phyloP scores from a whole-genome alignment of 495 filamentous ascomycete genomes.

The Tuber microsphaerosporum region DNA sequence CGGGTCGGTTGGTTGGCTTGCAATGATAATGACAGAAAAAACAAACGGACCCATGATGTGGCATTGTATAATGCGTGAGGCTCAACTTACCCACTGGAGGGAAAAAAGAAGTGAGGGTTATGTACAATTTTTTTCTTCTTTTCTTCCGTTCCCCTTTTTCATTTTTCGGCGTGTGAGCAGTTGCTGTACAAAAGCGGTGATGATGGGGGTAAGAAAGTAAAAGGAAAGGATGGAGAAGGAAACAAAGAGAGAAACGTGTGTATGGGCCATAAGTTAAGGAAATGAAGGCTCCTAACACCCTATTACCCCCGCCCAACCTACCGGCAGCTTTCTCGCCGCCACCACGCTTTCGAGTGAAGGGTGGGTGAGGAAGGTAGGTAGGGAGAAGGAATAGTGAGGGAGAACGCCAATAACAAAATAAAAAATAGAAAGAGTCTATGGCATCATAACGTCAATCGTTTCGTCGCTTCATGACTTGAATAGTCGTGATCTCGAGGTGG shows the following conservation, averaged over 20 bases:
- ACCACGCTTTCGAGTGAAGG: background rate
- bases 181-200: background rate
- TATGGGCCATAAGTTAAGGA: background rate
- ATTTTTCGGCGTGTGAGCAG: background rate
- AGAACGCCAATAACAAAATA: background rate
- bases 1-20: background rate
- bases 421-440: conserved; percentile 5
- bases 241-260: background rate
- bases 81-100: background rate
- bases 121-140: background rate
- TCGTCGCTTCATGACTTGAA: conserved; percentile 19
- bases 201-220: background rate
- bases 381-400: background rate
- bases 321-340: background rate
- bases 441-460: conserved; percentile 20
- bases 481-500: conserved; percentile 10
- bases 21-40: background rate
- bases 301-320: background rate
- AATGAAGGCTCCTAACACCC: background rate
- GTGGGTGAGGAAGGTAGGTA: background rate
- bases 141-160: background rate
- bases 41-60: background rate
- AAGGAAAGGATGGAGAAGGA: background rate
- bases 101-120: background rate
- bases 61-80: background rate